These are phyloP conservation scores for Solanum sejunctum DNA, from an alignment of 257 asterid genomes.

Conservation along the genomic window DNA sequence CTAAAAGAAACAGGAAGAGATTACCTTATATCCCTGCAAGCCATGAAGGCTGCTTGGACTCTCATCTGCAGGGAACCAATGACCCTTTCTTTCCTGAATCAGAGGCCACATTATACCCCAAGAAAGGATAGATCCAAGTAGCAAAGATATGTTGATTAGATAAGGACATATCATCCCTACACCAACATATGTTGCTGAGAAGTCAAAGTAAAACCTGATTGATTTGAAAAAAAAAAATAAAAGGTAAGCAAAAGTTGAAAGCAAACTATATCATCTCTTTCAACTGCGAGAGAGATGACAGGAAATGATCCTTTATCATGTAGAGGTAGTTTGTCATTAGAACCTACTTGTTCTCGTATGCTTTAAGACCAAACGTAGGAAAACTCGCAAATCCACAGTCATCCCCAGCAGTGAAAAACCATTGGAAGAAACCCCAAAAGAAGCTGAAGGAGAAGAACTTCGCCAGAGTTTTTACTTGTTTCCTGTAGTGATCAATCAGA, in stretches of 20 bases:
- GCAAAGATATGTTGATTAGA: conserved; percentile 73
- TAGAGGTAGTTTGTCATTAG: neutral
- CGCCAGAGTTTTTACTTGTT: conserved; percentile 75
- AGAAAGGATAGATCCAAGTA: conserved; percentile 75
- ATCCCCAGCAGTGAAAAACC: conserved; percentile 90
- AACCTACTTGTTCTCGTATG: conserved; percentile 50
- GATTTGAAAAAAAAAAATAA: neutral
- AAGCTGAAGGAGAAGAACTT: conserved; percentile 90
- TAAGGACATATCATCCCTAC: conserved; percentile 97
- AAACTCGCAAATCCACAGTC: conserved; percentile 66
- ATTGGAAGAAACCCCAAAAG: conserved; percentile 93
- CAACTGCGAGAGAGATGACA: neutral
- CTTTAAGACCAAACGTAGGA: conserved; percentile 89
- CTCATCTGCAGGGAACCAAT: conserved; percentile 55
- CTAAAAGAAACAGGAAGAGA: neutral
- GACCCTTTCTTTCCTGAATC: conserved; percentile 43
- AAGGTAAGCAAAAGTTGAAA: neutral
- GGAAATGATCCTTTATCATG: neutral
- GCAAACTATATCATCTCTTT: neutral
- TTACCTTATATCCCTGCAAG: conserved; percentile 87
- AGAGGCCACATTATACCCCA: conserved; percentile 99
- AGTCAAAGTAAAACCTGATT: conserved; percentile 81
- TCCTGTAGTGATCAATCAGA: conserved; percentile 33
- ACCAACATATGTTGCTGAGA: conserved; percentile 92
- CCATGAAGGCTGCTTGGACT: conserved; percentile 50